These are phyloP conservation scores for Catenaria anguillulae DNA, from an alignment of 371 early-diverging fungal species.

Conservation along the genomic window DNA sequence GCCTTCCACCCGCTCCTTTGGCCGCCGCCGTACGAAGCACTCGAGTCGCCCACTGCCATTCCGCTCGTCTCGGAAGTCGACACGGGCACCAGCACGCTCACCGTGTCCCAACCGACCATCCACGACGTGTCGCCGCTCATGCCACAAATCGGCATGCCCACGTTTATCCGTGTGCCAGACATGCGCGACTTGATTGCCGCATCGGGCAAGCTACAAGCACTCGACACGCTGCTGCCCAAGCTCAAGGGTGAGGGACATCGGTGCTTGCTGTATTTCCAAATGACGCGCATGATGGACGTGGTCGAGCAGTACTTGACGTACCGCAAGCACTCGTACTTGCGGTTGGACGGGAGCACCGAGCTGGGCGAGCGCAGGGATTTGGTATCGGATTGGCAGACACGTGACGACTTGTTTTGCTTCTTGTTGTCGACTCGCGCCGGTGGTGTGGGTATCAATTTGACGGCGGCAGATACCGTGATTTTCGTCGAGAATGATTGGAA, in stretches of 20 bases:
- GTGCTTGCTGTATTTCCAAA: conserved; percentile 95
- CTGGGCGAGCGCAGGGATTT: conserved; percentile 81
- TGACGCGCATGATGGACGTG: conserved; percentile 97
- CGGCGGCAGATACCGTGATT: conserved; percentile 98
- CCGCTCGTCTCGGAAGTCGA: neutral
- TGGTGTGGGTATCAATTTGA: conserved; percentile 97
- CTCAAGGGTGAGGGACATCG: conserved; percentile 87
- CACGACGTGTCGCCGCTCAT: neutral
- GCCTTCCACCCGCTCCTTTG: neutral
- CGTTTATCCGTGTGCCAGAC: conserved; percentile 29
- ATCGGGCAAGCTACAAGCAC: conserved; percentile 83
- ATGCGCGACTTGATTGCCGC: conserved; percentile 72
- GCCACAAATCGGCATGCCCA: neutral
- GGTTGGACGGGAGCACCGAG: conserved; percentile 91
- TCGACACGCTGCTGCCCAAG: conserved; percentile 74
- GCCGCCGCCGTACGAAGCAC: neutral
- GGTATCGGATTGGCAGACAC: conserved; percentile 84
- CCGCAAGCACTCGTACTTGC: conserved; percentile 75
- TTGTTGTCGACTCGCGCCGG: conserved; percentile 97
- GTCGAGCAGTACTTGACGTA: conserved; percentile 88
- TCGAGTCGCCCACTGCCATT: neutral
- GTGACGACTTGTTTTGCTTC: conserved; percentile 84
- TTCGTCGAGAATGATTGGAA: conserved; percentile 99
- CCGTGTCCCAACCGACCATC: too few relatives aligned
- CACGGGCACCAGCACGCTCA: too few relatives aligned